phyloP scores from a whole-genome alignment of 805 yeast genomes.

The Kazachstania africana region DNA sequence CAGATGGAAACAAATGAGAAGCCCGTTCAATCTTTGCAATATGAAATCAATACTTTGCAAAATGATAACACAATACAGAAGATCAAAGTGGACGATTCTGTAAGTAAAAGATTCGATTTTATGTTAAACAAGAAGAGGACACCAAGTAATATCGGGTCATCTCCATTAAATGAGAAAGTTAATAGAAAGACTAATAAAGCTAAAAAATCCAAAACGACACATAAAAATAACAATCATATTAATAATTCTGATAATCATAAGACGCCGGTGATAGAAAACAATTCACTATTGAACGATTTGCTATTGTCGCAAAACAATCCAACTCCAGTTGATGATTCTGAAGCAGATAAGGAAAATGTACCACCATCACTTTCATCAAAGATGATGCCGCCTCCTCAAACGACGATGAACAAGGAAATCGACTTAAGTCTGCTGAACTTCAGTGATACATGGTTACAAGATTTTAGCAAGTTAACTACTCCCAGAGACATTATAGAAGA shows the following conservation, averaged over 20 bases:
- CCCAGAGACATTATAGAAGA: no score
- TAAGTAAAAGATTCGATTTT: slow-evolving; percentile 26
- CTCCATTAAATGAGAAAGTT: background rate
- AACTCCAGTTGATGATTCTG: slow-evolving; percentile 1
- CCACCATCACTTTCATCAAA: slow-evolving; percentile 10
- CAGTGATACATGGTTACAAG: no score
- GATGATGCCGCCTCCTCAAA: no score
- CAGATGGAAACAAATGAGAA: slow-evolving; percentile 13
- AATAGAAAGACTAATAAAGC: slow-evolving; percentile 2
- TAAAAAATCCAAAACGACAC: slow-evolving; percentile 1
- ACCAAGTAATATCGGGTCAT: background rate
- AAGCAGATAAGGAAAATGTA: slow-evolving; percentile 20
- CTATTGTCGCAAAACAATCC: no score
- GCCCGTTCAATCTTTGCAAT: slow-evolving; percentile 2
- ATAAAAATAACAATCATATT: no score
- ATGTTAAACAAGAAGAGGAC: slow-evolving; percentile 18
- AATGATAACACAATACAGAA: slow-evolving; percentile 18
- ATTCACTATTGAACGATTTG: no score
- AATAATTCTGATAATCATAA: no score
- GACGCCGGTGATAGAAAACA: no score
- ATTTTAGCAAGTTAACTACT: no score
- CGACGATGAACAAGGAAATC: no score
- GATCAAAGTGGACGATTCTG: slow-evolving; percentile 19
- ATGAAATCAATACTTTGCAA: slow-evolving; percentile 19
- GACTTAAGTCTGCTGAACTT: no score